Evolutionary conservation across 148 eudicot genomes (phyloP).

Genomic region (Selenicereus undatus): DNA sequence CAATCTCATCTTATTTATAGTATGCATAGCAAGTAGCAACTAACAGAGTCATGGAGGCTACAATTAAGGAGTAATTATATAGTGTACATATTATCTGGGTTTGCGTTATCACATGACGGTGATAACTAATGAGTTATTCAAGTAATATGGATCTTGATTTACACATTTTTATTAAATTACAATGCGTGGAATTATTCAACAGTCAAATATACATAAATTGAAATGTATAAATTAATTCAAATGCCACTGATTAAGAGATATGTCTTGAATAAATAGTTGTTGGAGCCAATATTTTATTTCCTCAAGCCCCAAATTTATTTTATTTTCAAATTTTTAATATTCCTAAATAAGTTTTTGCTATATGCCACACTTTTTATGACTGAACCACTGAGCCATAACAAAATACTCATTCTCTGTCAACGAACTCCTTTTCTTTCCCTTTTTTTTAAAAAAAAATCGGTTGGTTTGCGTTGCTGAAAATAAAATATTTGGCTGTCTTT

Average conservation of each 20-base stretch:
- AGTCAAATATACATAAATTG: neutral
- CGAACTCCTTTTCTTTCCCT: neutral
- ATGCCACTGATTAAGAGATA: neutral
- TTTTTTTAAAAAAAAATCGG: too few relatives aligned
- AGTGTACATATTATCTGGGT: neutral
- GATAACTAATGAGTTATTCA: neutral
- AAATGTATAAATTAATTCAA: neutral
- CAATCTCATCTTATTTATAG: slow-evolving; percentile 9
- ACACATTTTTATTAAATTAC: neutral
- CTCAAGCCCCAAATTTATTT: neutral
- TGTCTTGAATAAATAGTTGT: neutral
- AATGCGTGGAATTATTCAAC: neutral
- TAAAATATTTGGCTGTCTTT: too few relatives aligned
- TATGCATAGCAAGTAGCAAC: neutral
- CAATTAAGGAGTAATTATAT: neutral
- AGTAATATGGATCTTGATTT: neutral
- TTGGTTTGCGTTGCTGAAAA: neutral
- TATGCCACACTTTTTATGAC: too few relatives aligned
- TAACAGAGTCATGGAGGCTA: neutral
- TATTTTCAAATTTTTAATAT: neutral
- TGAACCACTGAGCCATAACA: neutral
- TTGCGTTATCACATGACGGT: neutral
- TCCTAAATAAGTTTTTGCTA: neutral
- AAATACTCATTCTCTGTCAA: too few relatives aligned
- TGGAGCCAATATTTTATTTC: neutral